Base-by-base conservation (phyloP, 2,329 filamentous ascomycete genomes). In the Trichophyton schoenleinii region DNA sequence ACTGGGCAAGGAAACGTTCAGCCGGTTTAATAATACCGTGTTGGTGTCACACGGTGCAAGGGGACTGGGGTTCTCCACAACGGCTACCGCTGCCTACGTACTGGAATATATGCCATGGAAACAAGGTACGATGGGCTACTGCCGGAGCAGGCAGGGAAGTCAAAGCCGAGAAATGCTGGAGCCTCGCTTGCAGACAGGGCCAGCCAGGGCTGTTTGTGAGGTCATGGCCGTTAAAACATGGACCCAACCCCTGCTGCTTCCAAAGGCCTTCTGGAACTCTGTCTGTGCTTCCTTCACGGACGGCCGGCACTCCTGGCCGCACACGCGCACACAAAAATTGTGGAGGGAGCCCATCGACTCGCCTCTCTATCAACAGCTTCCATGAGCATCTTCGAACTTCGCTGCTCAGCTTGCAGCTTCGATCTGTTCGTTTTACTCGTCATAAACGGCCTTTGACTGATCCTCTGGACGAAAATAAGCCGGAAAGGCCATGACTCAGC, bases 381-480 rank as follows among this genome's bases (percentile, higher is more conserved):
- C 15, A 13, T 18, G 1, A 15, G 6, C 13, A 15, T 44, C 41
- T 15, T 18, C 41, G 13, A 8, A 2, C 41, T 44, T 44, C 41
- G 6, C 13, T 18, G n/a, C n/a, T 7, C 41, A 7, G 5, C 9
- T 44, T 15, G 0, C 34, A 13, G 11, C n/a, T 18, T 44, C 41
- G 13, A 44, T 15, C 41, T 44, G 41, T 7, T 44, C 28, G 28
- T 44, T 4, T 44, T 44, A 15, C 41, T n/a, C 41, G 15, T 6
- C 41, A 44, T 44, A 15, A 18, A n/a, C 41, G 13, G 13, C 13
- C 41, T 18, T 44, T 18, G 41, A n/a, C 34, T 36, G 41, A 44
- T 44, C 41, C 41, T 44, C 8, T 38, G 4, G 7, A 42, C 55
- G 55, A 57, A 57, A 57, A 57, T 57, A 57, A 57, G 55, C n/a